These are phyloP conservation scores for Alnus glutinosa DNA, from an alignment of 306 rosid species.

Conservation along the genomic window DNA sequence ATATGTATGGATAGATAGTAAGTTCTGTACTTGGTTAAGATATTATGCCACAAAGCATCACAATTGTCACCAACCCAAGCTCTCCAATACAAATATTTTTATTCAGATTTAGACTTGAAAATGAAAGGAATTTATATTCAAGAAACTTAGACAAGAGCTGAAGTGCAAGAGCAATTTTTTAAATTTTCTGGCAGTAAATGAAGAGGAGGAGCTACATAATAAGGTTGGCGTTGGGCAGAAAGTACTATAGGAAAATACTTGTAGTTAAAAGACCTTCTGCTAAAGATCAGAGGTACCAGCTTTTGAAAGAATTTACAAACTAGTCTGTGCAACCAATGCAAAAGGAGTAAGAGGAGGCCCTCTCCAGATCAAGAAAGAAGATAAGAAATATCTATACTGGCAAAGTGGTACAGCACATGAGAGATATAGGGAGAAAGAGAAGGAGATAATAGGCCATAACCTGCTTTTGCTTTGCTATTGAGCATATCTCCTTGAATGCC, in stretches of 20 bases:
- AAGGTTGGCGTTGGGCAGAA: neutral
- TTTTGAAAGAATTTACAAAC: neutral
- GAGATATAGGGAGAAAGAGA: constrained; percentile 2
- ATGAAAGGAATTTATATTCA: neutral
- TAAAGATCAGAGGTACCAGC: neutral
- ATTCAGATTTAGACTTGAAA: constrained; percentile 1
- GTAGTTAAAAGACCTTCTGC: neutral
- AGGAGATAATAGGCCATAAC: constrained; percentile 20
- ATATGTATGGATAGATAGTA: constrained; percentile 1
- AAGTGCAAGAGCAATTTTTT: neutral
- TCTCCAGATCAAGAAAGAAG: neutral
- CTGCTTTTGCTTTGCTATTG: constrained; percentile 69
- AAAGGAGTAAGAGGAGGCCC: neutral
- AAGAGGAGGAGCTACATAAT: neutral
- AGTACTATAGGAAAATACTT: neutral
- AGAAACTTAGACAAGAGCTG: neutral
- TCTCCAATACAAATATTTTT: neutral
- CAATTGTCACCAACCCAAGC: neutral
- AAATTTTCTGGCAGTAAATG: neutral
- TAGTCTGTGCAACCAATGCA: neutral
- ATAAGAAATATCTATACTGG: neutral
- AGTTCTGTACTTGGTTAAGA: constrained; percentile 9
- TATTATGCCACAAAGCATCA: neutral
- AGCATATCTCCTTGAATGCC: constrained; percentile 92
- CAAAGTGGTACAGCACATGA: neutral